Evolutionary conservation across 192 early-diverging fungal species (phyloP), one percentile per base, ranked within the genome.

Genomic region (Podila epicladia): DNA sequence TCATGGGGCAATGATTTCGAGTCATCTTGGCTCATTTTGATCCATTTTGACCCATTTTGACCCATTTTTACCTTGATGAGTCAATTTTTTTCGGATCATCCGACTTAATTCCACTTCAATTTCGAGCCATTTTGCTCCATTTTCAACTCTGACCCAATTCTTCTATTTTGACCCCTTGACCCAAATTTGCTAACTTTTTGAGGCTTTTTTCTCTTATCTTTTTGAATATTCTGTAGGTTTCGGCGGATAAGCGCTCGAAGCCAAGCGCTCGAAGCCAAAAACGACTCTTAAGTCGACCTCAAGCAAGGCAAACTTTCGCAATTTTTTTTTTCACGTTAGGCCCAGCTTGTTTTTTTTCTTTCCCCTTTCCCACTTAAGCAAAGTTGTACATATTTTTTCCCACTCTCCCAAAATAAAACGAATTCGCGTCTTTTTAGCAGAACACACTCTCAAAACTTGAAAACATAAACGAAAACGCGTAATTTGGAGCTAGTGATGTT

Each of bases 21-120:
- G 49, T 51, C 50, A 53, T 53, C n/a, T 53, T 53, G 50, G n/a
- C 17, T 53, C 50, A 53, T n/a, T 53, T 53, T 53, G 19, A 53
- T 1, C 35, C 35, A 37, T 37, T 37, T 37, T 37, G 35, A 37
- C 58, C n/a, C 50, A 53, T n/a, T 53, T 53, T 53, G 19, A 53
- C 9, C 35, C 35, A 37, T 37, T 37, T 37, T 37, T 8, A 37
- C 58, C 58, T 59, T 3, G 20, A 62, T 62, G 28, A 12, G 15
- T 13, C 31, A 33, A n/a, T 59, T 63, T 29, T 35, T 35, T 45
- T n/a, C n/a, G 19, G 33, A 3, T 37, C 61, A 17, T 60, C 15
- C 15, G 0, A 26, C 0, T 28, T 12, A 0, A 60, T 24, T 9
- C 33, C 4, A n/a, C 13, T 9, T 38, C 62, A 63, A 4, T 29